phyloP scores from a whole-genome alignment of 1,284 basidiomycete genomes.

The Rhodotorula mucilaginosa region DNA sequence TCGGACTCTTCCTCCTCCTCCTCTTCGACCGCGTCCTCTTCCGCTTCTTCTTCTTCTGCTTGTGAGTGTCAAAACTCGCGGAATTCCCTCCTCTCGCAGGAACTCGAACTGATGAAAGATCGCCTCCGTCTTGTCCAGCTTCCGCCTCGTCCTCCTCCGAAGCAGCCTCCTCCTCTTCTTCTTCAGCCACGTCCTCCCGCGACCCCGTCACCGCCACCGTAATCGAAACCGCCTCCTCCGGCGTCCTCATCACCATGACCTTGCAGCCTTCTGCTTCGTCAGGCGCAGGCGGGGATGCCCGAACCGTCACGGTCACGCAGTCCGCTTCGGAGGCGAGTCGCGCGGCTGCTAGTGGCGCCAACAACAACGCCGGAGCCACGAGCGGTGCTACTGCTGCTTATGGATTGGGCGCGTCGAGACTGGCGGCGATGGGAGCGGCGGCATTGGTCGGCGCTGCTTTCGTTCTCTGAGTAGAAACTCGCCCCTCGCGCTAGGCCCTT shows the following conservation, averaged over 20 bases:
- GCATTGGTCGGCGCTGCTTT: too few relatives aligned
- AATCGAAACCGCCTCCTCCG: constrained; percentile 18
- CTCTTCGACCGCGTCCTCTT: not conserved
- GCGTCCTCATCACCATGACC: constrained; percentile 15
- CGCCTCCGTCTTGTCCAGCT: not conserved
- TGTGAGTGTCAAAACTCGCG: not conserved
- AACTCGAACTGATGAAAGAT: not conserved
- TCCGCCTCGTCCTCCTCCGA: constrained; percentile 1
- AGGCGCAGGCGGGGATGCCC: too few relatives aligned
- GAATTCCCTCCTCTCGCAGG: not conserved
- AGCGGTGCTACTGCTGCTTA: not conserved
- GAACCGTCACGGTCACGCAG: constrained; percentile 3
- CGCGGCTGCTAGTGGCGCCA: not conserved
- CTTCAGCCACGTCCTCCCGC: not conserved
- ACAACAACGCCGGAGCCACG: not conserved
- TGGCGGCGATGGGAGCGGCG: too few relatives aligned
- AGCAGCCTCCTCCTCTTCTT: constrained; percentile 1
- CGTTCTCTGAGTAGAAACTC: too few relatives aligned
- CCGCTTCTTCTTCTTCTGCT: not conserved
- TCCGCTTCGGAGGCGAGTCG: not conserved
- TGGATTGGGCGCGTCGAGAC: too few relatives aligned
- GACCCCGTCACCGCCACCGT: constrained; percentile 20
- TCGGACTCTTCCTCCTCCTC: not conserved
- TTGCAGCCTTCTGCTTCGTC: not conserved
- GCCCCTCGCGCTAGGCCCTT: too few relatives aligned